Conservation (phyloP, 1,139 yeast species). For the Blastobotrys apis region DNA sequence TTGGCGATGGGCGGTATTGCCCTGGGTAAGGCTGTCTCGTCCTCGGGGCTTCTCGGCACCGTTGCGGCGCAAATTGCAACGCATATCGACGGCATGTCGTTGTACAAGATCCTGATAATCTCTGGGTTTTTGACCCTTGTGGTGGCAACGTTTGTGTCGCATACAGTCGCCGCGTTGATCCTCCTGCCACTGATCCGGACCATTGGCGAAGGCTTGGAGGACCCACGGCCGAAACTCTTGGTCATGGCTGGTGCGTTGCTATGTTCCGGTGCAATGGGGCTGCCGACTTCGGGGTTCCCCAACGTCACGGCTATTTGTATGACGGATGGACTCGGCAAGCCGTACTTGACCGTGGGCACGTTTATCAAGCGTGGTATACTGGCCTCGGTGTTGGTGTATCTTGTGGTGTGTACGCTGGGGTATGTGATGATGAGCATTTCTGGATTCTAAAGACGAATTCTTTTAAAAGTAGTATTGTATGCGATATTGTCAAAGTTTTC, state of each 20-base stretch:
- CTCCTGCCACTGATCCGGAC: constrained; percentile 84
- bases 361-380: constrained; percentile 89
- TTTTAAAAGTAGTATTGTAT: too few species aligned
- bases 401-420: constrained; percentile 72
- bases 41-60: constrained; percentile 78
- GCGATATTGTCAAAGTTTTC: too few species aligned
- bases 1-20: constrained; percentile 97
- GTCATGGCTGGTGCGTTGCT: constrained; percentile 81
- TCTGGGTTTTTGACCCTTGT: constrained; percentile 76
- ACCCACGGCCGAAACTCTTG: constrained; percentile 66
- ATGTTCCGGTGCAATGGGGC: constrained; percentile 92
- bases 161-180: constrained; percentile 92
- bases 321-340: constrained; percentile 84
- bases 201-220: constrained; percentile 67
- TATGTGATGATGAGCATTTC: constrained; percentile 62
- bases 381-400: constrained; percentile 66
- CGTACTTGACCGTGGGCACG: constrained; percentile 75
- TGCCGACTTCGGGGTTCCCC: constrained; percentile 96
- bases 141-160: constrained; percentile 91
- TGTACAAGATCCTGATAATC: constrained; percentile 64
- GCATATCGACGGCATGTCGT: constrained; percentile 51
- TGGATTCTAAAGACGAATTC: constrained; percentile 37
- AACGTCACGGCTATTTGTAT: constrained; percentile 92
- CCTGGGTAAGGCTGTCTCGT: constrained; percentile 83
- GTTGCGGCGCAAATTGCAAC: constrained; percentile 66